Base-by-base conservation (phyloP, 768 basidiomycete species). In the Boletus huronensis region DNA sequence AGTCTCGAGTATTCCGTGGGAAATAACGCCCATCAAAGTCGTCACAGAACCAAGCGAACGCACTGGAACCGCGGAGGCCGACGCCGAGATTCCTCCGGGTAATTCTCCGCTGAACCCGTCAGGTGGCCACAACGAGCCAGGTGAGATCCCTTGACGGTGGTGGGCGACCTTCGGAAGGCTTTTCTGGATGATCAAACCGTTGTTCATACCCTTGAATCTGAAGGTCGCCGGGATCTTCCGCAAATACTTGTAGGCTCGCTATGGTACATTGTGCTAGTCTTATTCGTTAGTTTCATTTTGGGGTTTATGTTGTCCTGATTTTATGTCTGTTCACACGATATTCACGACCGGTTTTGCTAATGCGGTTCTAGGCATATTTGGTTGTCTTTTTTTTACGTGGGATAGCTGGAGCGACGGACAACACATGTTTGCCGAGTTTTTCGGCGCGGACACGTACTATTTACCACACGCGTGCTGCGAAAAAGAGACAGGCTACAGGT, bases 191-290 rank as follows among this genome's bases (percentile, higher is more conserved):
- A 71, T 73, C 58, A 68, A 69, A 63, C 75, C 74, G 46, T 55
- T 75, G 50, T 64, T 74, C 58, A 64, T 75, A 59, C 76, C 75
- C 52, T 66, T 77, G 61, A 62, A 73, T 63, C 74, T 76, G 69
- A 78, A 70, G 73, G 76, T 78, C 72, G 76, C 76, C 77, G 77
- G 67, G 76, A 72, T 67, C 63, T 65, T 77, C 63, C 72, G 72
- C 66, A 73, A 72, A 65, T 74, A 67, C 58, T 72, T 77, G 51
- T 75, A 69, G 62, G 54, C 49, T 63, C 48, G 6, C 35, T 43
- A 50, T 57, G 55, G 55, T 60, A 52, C 49, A 67, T 61, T 57
- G 52, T 56, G 44, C 36, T 64, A 52, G 56, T 70, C 58, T 60
- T 64, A 35, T 61, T 65, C 45, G 56, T 68, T 57, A 25, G 47